phyloP scores from a whole-genome alignment of 768 basidiomycete species.

The Tulasnella sp. region DNA sequence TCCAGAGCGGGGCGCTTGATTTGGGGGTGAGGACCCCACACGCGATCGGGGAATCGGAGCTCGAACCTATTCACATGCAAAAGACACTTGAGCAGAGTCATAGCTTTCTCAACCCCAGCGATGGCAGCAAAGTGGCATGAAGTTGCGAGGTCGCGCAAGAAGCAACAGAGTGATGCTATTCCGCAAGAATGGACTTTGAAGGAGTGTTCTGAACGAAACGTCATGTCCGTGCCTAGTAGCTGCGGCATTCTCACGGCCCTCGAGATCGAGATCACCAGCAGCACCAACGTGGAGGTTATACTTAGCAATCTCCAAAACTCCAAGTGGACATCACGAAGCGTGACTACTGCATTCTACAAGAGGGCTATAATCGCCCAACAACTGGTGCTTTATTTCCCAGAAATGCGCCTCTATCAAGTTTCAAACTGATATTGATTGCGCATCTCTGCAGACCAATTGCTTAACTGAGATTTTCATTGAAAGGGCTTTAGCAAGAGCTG shows the following conservation, averaged over 20 bases:
- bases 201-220: constrained; percentile 39
- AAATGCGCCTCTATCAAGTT: too few species aligned
- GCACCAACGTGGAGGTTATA: constrained; percentile 36
- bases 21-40: too few species aligned
- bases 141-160: constrained; percentile 42
- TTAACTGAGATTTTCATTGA: constrained; percentile 76
- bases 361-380: constrained; percentile 71
- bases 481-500: constrained; percentile 48
- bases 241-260: constrained; percentile 43
- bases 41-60: too few species aligned
- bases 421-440: neutral
- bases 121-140: constrained; percentile 33
- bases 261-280: constrained; percentile 51
- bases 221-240: constrained; percentile 40
- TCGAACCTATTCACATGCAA: too few species aligned
- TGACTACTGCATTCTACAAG: constrained; percentile 63
- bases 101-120: too few species aligned
- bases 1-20: too few species aligned
- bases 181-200: constrained; percentile 55
- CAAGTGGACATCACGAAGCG: constrained; percentile 50
- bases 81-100: too few species aligned
- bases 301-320: constrained; percentile 41
- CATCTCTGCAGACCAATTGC: constrained; percentile 48
- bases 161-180: constrained; percentile 40
- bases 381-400: constrained; percentile 35